Conservation (phyloP, 2,329 filamentous ascomycete species). For the Ascochyta pisi region DNA sequence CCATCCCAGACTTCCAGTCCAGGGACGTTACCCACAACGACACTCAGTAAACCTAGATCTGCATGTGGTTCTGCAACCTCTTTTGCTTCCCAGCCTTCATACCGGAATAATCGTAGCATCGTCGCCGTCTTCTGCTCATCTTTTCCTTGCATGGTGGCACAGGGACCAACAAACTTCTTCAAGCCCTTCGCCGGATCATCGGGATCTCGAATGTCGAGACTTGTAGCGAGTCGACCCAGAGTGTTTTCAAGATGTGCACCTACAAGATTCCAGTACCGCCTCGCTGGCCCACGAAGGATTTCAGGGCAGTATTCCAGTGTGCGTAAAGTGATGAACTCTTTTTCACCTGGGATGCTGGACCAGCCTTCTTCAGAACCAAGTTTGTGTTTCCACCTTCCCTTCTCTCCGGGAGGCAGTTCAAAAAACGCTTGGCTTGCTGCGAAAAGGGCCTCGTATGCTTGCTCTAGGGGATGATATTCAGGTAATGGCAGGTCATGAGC, state of each 20-base stretch:
- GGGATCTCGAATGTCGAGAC: slow-evolving; percentile 24
- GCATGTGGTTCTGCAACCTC: slow-evolving; percentile 47
- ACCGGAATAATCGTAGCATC: slow-evolving; percentile 48
- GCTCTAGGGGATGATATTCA: slow-evolving; percentile 38
- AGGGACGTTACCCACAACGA: slow-evolving; percentile 46
- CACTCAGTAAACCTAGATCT: slow-evolving; percentile 44
- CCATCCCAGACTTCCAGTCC: slow-evolving; percentile 48
- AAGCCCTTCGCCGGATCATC: slow-evolving; percentile 24
- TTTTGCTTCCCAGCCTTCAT: slow-evolving; percentile 45
- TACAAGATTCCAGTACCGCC: slow-evolving; percentile 43
- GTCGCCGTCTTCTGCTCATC: slow-evolving; percentile 41
- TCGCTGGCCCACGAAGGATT: slow-evolving; percentile 37
- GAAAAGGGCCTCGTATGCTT: slow-evolving; percentile 40
- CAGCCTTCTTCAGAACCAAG: slow-evolving; percentile 48
- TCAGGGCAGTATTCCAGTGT: slow-evolving; percentile 42
- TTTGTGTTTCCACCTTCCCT: slow-evolving; percentile 41
- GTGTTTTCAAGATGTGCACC: slow-evolving; percentile 35
- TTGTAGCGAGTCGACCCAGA: slow-evolving; percentile 33
- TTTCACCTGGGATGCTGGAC: slow-evolving; percentile 45
- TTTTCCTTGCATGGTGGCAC: slow-evolving; percentile 25
- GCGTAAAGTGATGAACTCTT: slow-evolving; percentile 49
- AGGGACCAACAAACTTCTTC: slow-evolving; percentile 37
- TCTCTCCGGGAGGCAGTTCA: slow-evolving; percentile 30
- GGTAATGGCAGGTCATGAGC: neutral
- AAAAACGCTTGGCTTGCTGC: slow-evolving; percentile 43